Base-by-base conservation (phyloP, 306 rosid genomes). In the Cucurbita argyrosperma region DNA sequence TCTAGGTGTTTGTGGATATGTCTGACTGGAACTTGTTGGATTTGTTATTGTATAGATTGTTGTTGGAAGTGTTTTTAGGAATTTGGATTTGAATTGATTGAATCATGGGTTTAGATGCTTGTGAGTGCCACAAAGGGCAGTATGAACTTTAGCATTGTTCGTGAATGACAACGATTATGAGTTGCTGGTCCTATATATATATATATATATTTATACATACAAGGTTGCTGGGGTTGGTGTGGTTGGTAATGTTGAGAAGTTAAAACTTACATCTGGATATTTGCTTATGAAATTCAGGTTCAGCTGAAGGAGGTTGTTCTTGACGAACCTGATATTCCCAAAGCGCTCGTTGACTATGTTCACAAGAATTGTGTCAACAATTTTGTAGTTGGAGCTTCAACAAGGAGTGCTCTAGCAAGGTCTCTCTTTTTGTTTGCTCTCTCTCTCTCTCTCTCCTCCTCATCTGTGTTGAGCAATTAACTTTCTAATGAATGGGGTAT, bases 301-400 rank as follows among this genome's bases (percentile, higher is more conserved):
- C 84, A 71, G 49, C 38, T 89, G 82, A 87, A 77, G 79, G 99
- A 91, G 82, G 89, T 87, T 0, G 78, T 91, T 63, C 19, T 91
- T 56, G 96, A 95, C 38, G 87, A 89, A 10, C 7, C 16, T 30
- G 97, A 95, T 74, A 78, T 84, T 79, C 68, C 84, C 10, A 95
- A 66, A 83, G 96, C 90, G 74, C 79, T 91, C 23, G 38, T 80
- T 50, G 96, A 87, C 0, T 89, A 79, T 46, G 77, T 88, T 55
- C 79, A 62, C 47, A 77, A 64, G 79, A 78, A 87, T 79, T 23
- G 69, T 76, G 75, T 95, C 76, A 75, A 79, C 57, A 95, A 70
- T 40, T 74, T 95, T 43, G 97, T 85, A n/a, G 60, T 86, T 11
- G 97, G 99, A 66, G 90, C 92, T 74, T 83, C 96, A 9, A 19